A percentile compares a stretch with the other conserved stretches of the same genome.
Conservation (phyloP, 495 filamentous ascomycete species). For the Cercophora sp. region DNA sequence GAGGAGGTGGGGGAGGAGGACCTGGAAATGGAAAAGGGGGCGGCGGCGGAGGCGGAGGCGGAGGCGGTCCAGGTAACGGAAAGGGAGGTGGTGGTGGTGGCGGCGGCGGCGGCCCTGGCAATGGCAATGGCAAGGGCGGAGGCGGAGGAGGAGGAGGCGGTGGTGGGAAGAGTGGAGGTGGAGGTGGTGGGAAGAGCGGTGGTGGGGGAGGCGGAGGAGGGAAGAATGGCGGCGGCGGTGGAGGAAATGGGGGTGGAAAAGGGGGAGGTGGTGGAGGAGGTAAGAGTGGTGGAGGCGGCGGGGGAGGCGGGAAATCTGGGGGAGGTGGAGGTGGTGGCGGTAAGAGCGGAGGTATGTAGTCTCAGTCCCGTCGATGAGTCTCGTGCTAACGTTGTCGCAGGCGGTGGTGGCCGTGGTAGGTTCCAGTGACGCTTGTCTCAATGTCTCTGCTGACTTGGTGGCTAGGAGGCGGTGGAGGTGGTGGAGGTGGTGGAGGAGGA, state of each 20-base stretch:
- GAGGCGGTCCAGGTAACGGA: background rate
- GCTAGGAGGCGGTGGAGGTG: background rate
- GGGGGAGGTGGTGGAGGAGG: background rate
- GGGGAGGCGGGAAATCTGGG: background rate
- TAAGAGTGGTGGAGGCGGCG: background rate
- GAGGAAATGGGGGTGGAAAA: background rate
- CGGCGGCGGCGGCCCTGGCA: background rate
- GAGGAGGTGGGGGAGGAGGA: slow-evolving; percentile 4
- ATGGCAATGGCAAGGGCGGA: background rate
- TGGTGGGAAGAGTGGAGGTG: slow-evolving; percentile 1
- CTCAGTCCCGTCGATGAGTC: background rate
- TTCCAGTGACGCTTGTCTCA: background rate
- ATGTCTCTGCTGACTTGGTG: too few species aligned
- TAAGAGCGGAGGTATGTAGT: background rate
- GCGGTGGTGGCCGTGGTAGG: slow-evolving; percentile 8
- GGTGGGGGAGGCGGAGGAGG: background rate
- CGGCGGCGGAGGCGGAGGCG: slow-evolving; percentile 1
- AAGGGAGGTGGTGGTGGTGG: background rate
- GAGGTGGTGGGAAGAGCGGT: background rate
- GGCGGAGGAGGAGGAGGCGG: slow-evolving; percentile 2
- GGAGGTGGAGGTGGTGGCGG: slow-evolving; percentile 9
- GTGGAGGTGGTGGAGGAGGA: background rate
- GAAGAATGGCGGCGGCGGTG: slow-evolving; percentile 5
- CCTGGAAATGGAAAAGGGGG: slow-evolving; percentile 3
- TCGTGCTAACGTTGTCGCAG: background rate